Conservation (phyloP, 371 early-diverging fungal species). For the Apophysomyces trapeziformis region DNA sequence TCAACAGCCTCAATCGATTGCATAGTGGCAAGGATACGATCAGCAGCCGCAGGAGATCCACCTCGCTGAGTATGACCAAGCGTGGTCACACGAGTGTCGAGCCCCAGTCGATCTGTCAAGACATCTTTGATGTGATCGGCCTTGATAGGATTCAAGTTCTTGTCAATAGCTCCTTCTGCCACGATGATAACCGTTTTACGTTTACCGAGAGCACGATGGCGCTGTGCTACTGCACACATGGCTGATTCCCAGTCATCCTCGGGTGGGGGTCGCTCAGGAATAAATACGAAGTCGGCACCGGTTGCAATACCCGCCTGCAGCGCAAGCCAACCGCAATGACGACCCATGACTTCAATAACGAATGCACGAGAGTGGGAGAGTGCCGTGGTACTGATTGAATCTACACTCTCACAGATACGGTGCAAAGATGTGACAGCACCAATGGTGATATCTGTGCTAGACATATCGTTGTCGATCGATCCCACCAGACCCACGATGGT, state of each 20-base stretch:
- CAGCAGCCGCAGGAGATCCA: constrained; percentile 94
- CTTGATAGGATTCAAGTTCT: constrained; percentile 87
- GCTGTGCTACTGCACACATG: constrained; percentile 77
- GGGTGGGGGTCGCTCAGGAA: constrained; percentile 95
- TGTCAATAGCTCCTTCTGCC: constrained; percentile 97
- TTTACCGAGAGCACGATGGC: constrained; percentile 84
- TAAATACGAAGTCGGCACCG: constrained; percentile 97
- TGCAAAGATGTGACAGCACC: constrained; percentile 96
- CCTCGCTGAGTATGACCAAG: constrained; percentile 99
- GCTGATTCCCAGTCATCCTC: constrained; percentile 87
- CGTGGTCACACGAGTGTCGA: constrained; percentile 95
- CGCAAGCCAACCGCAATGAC: constrained; percentile 99
- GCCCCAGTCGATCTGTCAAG: constrained; percentile 75
- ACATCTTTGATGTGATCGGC: constrained; percentile 85
- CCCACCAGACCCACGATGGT: constrained; percentile 97
- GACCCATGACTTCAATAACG: constrained; percentile 99
- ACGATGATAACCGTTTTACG: constrained; percentile 96
- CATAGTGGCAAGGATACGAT: constrained; percentile 93
- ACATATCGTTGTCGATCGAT: constrained; percentile 96
- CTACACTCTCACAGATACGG: constrained; percentile 96
- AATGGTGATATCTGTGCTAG: constrained; percentile 94
- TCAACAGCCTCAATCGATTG: constrained; percentile 98
- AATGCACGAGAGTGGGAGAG: constrained; percentile 96
- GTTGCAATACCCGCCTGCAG: constrained; percentile 85
- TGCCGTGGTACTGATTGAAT: constrained; percentile 94